A percentile compares a stretch with the other conserved stretches of the same genome.
Conservation (phyloP, 208 protist genomes). For the Crithidia sp. region DNA sequence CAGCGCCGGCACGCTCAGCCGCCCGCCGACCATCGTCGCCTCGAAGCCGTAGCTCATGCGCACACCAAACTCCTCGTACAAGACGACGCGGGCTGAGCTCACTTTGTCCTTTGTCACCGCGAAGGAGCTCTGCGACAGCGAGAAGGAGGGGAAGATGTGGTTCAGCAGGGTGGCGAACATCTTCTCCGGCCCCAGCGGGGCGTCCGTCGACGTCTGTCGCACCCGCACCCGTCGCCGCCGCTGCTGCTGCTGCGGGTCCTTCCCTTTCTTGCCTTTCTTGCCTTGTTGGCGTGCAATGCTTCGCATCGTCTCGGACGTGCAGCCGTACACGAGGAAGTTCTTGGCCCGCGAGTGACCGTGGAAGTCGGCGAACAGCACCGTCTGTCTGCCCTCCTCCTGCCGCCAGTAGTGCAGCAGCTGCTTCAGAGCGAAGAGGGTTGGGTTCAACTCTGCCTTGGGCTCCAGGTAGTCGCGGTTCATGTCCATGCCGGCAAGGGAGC, state of each 20-base stretch:
- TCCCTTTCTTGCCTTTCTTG: slow-evolving; percentile 9
- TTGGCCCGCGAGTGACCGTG: slow-evolving; percentile 95
- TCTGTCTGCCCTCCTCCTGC: slow-evolving; percentile 61
- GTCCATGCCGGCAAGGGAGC: slow-evolving; percentile 93
- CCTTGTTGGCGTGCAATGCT: slow-evolving; percentile 13
- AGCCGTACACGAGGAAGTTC: slow-evolving; percentile 97
- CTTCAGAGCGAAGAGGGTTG: slow-evolving; percentile 87
- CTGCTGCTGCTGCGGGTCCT: neutral
- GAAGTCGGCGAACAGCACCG: slow-evolving; percentile 93
- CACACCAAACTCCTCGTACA: slow-evolving; percentile 92
- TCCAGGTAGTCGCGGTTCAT: slow-evolving; percentile 95
- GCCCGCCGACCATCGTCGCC: slow-evolving; percentile 91
- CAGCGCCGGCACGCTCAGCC: slow-evolving; percentile 24
- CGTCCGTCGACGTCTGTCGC: slow-evolving; percentile 11
- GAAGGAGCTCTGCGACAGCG: slow-evolving; percentile 80
- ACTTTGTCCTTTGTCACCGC: slow-evolving; percentile 90
- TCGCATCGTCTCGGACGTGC: slow-evolving; percentile 53
- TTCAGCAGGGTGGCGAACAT: slow-evolving; percentile 72
- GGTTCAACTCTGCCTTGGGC: slow-evolving; percentile 70
- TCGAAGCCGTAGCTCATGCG: slow-evolving; percentile 95
- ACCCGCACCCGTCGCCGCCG: slow-evolving; percentile 6
- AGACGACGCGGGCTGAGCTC: slow-evolving; percentile 89
- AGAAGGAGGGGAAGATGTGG: slow-evolving; percentile 68
- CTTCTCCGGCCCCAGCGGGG: slow-evolving; percentile 63
- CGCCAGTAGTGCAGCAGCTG: slow-evolving; percentile 78